Evolutionary conservation across 768 basidiomycete genomes (phyloP), one percentile per base, ranked within the genome.

Genomic region (Hydnomerulius pinastri): DNA sequence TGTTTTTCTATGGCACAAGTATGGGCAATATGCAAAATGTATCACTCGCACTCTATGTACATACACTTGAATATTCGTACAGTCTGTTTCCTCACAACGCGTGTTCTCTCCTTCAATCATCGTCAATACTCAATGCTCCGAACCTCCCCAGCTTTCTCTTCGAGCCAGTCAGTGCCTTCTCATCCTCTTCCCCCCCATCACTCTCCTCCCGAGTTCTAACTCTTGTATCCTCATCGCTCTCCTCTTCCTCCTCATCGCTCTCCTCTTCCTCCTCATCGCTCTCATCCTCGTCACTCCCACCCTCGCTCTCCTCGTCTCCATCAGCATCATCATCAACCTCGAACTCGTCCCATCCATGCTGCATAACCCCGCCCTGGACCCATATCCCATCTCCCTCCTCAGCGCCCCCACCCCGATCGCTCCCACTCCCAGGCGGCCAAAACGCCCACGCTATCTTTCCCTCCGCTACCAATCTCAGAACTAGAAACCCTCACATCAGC

Each of bases 401-500:
- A n/a, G 51, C 51, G 10, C 51, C 50, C 8, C 71, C 48, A 36
- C 51, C 44, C 32, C 64, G 44, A 12, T 67, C 60, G 4, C 43
- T 40, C 20, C 53, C 57, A 27, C 61, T 63, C 1, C 64, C 78
- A 11, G 87, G 85, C 7, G 92, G 92, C 83, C 86, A 88, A 69
- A 94, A 95, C 25, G 81, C 87, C 93, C 93, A 97, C 18, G 74
- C 72, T 38, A 96, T 74, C 53, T 75, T 78, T 18, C 87, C 90
- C 68, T 97, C 93, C 0, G 92, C 88, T 21, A 95, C 71, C n/a
- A 80, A 69, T 39, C 92, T 81, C 54, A 97, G 73, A 50, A 95
- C 92, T 95, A 48, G 4, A 44, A 7, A 32, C 37, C 20, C 43
- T 33, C 35, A 28, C 39, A 41, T 32, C 28, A 43, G 29, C 4